Base-by-base conservation (phyloP, 2,329 filamentous ascomycete species). In the Paecilomyces fulvus region DNA sequence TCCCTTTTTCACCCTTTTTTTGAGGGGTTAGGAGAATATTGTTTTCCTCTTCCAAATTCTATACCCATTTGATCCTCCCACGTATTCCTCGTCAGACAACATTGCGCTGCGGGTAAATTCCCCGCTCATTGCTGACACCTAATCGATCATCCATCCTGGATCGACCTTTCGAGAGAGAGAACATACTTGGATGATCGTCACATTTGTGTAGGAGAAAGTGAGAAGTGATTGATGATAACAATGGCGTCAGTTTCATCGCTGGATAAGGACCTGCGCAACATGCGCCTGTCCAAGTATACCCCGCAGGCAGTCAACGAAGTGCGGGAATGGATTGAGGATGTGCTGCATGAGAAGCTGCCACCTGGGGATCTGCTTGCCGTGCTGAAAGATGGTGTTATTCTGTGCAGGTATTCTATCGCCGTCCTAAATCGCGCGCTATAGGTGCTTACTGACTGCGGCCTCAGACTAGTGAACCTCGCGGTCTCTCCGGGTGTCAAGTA, bases 161-260 rank as follows among this genome's bases (percentile, higher is more conserved):
- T 17, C 17, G 37, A 43, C 37, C n/a, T 20, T 17, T 43, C 7
- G n/a, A 43, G 14, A 43, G 14, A 43, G 14, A 17, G 14, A 17
- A 6, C n/a, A 17, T 12, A 17, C 37, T 43, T 43, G 37, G 5
- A 43, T 43, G 37, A 43, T 17, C 37, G 14, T 43, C n/a, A 10
- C 10, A 43, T 43, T 17, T 20, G n/a, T 43, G n/a, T n/a, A 17
- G 37, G 14, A 43, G n/a, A 43, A 43, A 11, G 8, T 28, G 48
- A 49, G n/a, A 17, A 17, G 11, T n/a, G 28, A n/a, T 49, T 49
- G 28, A 31, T n/a, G 53, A 11, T 54, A 59, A 70, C 53, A 63
- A 97, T 97, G 92, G 92, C 92, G 65, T 96, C 92, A 43, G 92
- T 97, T 30, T 83, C 90, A 61, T 96, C 90, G 61, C 80, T 99